Conservation (phyloP, 192 early-diverging fungal genomes). For the Borealophlyctis nickersoniae region DNA sequence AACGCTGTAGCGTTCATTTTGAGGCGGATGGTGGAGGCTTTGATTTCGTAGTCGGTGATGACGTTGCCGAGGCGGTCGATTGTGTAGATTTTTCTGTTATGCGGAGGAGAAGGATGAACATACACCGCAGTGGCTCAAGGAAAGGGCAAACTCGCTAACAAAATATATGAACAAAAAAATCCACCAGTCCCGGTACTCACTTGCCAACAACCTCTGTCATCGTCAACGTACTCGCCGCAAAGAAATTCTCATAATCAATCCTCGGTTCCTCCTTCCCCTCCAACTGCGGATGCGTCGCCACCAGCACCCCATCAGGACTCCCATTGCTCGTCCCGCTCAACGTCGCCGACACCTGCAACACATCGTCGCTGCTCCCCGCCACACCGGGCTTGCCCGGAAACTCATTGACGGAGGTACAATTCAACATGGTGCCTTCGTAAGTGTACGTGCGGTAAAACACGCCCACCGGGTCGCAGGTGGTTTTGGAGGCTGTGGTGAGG, state of each 20-base stretch:
- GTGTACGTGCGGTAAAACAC: conserved; percentile 11
- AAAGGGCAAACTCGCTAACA: no score
- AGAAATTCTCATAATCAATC: conserved; percentile 38
- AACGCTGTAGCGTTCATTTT: conserved; percentile 17
- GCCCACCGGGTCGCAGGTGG: conserved; percentile 21
- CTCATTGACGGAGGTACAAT: conserved; percentile 39
- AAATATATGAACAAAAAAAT: no score
- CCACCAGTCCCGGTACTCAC: no score
- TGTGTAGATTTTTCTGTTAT: conserved; percentile 33
- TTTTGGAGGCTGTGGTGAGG: conserved; percentile 10
- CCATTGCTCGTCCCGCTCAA: conserved; percentile 20
- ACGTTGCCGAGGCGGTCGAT: conserved; percentile 27
- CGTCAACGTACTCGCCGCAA: conserved; percentile 31
- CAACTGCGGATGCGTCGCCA: conserved; percentile 30
- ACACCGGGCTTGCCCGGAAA: conserved; percentile 18
- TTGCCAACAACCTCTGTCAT: conserved; percentile 34
- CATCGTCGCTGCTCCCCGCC: conserved; percentile 30
- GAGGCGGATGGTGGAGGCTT: conserved; percentile 32
- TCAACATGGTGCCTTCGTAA: conserved; percentile 26
- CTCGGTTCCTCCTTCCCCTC: background rate
- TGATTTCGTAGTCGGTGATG: conserved; percentile 33
- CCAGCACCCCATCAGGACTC: conserved; percentile 23
- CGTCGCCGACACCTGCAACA: conserved; percentile 17
- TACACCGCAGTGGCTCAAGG: no score
- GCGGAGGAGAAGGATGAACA: no score